Base-by-base conservation (phyloP, 2,329 filamentous ascomycete species). In the Trichoderma hamatum region DNA sequence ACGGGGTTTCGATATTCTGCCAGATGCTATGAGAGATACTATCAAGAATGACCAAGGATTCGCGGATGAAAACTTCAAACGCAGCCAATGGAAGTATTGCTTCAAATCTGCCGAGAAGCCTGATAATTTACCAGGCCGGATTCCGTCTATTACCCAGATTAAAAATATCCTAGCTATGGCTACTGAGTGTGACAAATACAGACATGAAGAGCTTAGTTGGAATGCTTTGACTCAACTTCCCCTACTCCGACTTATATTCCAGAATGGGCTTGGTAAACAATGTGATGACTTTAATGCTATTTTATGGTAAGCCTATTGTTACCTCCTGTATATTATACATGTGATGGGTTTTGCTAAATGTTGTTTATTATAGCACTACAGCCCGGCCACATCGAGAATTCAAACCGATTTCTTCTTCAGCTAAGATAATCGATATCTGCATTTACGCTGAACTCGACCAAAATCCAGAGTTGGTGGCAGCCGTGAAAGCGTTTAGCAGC, bases 301-400 rank as follows among this genome's bases (percentile, higher is more conserved):
- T 1, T 30, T 30, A 3, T 71, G 68, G 68, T 71, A 60, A 64
- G 63, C 6, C 34, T 43, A n/a, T 60, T 5, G 51, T 32, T 10
- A 14, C n/a, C n/a, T n/a, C n/a, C n/a, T n/a, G n/a, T n/a, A 2
- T 46, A 19, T 5, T 5, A 34, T 34, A 34, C 11, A 34, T 34
- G 13, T 0, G 6, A 24, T 46, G 6, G n/a, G 16, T 6, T 10
- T 24, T 24, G 10, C 28, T 51, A 16, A 19, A 10, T 34, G 7
- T 62, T 36, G 13, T 21, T 36, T 43, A 32, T 28, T 68, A 34
- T 36, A 68, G 59, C 11, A 68, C 39, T 11, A 51, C 32, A 19
- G 65, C 69, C 52, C 65, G 59, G 21, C 36, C 59, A 5, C 59
- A 70, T 68, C 32, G 39, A 3, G 65, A 64, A 13, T 70, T 70